Base-by-base conservation (phyloP, 2,329 filamentous ascomycete genomes). In the Phoma sp. region DNA sequence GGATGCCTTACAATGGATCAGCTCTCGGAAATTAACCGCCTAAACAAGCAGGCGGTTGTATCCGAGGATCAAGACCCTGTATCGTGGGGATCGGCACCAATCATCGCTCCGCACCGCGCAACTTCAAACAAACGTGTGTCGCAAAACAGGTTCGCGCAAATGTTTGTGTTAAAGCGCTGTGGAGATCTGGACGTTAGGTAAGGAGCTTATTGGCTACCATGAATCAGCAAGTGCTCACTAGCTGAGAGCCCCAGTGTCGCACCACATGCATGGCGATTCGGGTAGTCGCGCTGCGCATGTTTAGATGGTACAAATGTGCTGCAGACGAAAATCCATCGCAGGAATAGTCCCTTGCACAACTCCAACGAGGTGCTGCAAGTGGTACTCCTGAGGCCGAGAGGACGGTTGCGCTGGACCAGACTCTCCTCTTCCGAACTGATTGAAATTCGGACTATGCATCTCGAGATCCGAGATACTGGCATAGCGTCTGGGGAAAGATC, bases 11-110 rank as follows among this genome's bases (percentile, higher is more conserved):
- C 27, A 29, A 29, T 29, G 6, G 41, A 50, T 42, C 46, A 32
- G n/a, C 37, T 7, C 4, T 29, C 52, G 52, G 46, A 55, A 22
- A 55, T 42, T 41, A n/a, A 9, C 24, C 29, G 11, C 46, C 41
- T 3, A 50, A 55, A 46, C 29, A 46, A 55, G 52, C 46, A 55
- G 46, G 52, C 46, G 42, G 25, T 33, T 55, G 35, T 36, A 13
- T 5, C 30, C 10, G 46, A 46, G 25, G 23, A 49, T 49, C 41
- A 37, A 18, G 23, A 25, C 37, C 8, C 37, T 37, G n/a, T 33
- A 9, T 29, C 27, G 27, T 29, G 27, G 3, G 27, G 27, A 29
- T 29, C 27, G 27, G 24, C 32, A 22, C 46, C 46, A 55, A 50
- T 50, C 41, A 47, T 23, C 5, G 7, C 11, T n/a, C 7, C 7